Evolutionary conservation across 2,329 filamentous ascomycete species (phyloP), one percentile per base, ranked within the genome.

Genomic region (Colletotrichum acutatum): DNA sequence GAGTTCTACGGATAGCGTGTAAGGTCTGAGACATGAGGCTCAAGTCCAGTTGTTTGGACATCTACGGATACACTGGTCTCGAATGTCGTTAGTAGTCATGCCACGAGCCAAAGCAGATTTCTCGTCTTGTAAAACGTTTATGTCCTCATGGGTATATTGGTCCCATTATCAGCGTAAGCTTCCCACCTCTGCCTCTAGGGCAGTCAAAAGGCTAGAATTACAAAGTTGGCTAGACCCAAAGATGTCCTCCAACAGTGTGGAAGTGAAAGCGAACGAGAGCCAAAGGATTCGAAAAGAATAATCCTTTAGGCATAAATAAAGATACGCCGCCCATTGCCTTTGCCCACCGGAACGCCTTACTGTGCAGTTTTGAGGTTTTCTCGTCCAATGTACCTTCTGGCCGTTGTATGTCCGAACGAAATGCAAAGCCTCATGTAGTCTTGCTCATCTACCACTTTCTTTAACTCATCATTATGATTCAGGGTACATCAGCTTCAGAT

Each of bases 401-500:
- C 60, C 60, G 60, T 70, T 42, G 57, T 58, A 65, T 72, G 54
- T 59, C 26, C 37, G 19, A 46, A 68, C 24, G 6, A 53, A 66
- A 61, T 49, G 59, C 37, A 64, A 52, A 69, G 59, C 42, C 42
- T 46, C 42, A 42, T 59, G 4, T 28, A 42, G 60, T 63, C 62
- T 69, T 53, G 24, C 57, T 32, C 46, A 24, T 28, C 54, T 22
- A 42, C 54, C 60, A 16, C 66, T 52, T n/a, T 49, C 30, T 26
- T 54, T 46, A 7, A n/a, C 16, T 12, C 26, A 26, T 59, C 14
- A 32, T n/a, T 30, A 42, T 19, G 16, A 14, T 28, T 46, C 14
- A 8, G 11, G n/a, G 26, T 5, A 32, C 7, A 4, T 5, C 12
- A 22, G 0, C 85, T 58, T 83, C n/a, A 82, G 65, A 82, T 82